Evolutionary conservation across 2,329 filamentous ascomycete genomes (phyloP), one percentile per base, ranked within the genome.

Genomic region (Lachnellula occidentalis): DNA sequence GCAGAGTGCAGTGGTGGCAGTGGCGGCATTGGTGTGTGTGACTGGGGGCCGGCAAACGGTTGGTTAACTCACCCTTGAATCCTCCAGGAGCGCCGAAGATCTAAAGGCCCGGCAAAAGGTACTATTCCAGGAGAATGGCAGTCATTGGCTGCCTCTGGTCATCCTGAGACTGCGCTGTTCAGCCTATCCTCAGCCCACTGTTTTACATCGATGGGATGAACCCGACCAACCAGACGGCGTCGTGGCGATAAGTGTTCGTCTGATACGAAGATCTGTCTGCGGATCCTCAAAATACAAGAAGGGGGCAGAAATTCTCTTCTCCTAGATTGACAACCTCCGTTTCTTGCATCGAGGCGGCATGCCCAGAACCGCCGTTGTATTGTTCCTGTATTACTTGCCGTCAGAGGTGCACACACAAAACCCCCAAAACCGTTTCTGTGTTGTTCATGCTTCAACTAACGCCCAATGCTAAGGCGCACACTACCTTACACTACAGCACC

Each of bases 201-300:
- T 39, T 15, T 55, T 15, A 50, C 31, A 42, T 55, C 42, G 42
- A 55, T 39, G 36, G 15, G 36, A 39, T 17, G 36, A 39, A 39
- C 3, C 5, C 36, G 6, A 39, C 36, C 36, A 39, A 39, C 36
- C 14, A 39, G 36, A 39, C 17, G 5, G 14, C 36, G 36, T 17
- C n/a, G 5, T 17, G 1, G 15, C 36, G 36, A 39, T 15, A 17
- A 15, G 1, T 8, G 2, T 11, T 1, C 1, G 15, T 6, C 11
- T n/a, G 34, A 37, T 12, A 37, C n/a, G 14, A 5, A 17, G 36
- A 39, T 39, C 36, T 39, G 36, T 39, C 36, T 39, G 36, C 36
- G n/a, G 36, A 39, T 17, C 36, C 5, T 5, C 27, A 31, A 9
- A 31, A 31, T 31, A 31, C 27, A 31, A 31, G 27, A 31, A 31